phyloP scores from a whole-genome alignment of 306 rosid genomes.

The Vigna radiata region DNA sequence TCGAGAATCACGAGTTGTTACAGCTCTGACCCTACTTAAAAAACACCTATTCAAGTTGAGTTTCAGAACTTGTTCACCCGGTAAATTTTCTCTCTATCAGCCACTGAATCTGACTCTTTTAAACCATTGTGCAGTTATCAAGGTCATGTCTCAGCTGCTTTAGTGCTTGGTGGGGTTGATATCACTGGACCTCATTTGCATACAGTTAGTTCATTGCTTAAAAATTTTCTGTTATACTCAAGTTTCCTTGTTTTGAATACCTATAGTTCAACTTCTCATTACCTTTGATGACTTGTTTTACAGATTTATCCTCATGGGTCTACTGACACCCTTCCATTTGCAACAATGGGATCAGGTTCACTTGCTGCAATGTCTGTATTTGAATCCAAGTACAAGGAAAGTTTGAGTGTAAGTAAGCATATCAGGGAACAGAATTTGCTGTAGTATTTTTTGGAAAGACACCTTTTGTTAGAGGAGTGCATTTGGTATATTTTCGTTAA shows the following conservation, averaged over 20 bases:
- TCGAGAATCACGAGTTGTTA: conserved; percentile 64
- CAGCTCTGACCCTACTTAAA: conserved; percentile 58
- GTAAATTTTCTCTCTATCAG: conserved; percentile 8
- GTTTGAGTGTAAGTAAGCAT: conserved; percentile 51
- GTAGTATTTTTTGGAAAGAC: too few species aligned
- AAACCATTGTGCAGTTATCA: conserved; percentile 65
- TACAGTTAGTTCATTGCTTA: conserved; percentile 66
- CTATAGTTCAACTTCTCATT: conserved; percentile 28
- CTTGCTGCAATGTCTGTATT: conserved; percentile 61
- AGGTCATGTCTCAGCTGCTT: conserved; percentile 86
- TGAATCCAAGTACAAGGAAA: conserved; percentile 75
- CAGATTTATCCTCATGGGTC: conserved; percentile 96
- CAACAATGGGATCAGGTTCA: conserved; percentile 65
- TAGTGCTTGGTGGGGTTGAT: conserved; percentile 99
- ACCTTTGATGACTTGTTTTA: conserved; percentile 41
- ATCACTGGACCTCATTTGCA: conserved; percentile 93
- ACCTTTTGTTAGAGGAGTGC: too few species aligned
- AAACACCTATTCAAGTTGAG: conserved; percentile 61
- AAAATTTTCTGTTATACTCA: conserved; percentile 13
- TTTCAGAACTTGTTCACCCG: conserved; percentile 32
- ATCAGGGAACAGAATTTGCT: neutral
- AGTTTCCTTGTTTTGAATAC: conserved; percentile 20
- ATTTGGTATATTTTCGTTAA: neutral
- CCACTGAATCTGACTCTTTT: conserved; percentile 27
- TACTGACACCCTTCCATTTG: conserved; percentile 65